Percentiles rank a stretch among this genome's conserved stretches.
These are phyloP conservation scores for Fusarium proliferatum DNA, from an alignment of 2,329 filamentous ascomycete genomes.

Conservation along the genomic window DNA sequence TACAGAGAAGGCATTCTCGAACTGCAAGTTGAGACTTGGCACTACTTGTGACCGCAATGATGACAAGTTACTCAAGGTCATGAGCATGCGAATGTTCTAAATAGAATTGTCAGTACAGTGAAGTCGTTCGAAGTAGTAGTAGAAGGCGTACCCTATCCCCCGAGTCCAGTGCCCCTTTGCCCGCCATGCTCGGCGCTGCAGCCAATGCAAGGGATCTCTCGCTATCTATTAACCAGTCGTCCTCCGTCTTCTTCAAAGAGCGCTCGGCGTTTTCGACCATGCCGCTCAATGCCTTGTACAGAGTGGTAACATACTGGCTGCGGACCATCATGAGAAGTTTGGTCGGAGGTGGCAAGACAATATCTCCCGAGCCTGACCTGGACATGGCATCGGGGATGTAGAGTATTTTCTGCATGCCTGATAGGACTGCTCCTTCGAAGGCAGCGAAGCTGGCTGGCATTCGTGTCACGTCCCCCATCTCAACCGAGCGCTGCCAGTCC, in stretches of 20 bases:
- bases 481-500: conserved; percentile 88
- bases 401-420: conserved; percentile 92
- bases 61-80: conserved; percentile 93
- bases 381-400: conserved; percentile 89
- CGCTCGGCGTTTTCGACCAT: conserved; percentile 97
- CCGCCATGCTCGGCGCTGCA: conserved; percentile 52
- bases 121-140: neutral
- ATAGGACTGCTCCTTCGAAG: conserved; percentile 84
- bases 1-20: conserved; percentile 93
- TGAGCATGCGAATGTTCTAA: conserved; percentile 89
- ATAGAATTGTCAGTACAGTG: conserved; percentile 41
- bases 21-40: conserved; percentile 88
- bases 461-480: conserved; percentile 86
- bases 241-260: conserved; percentile 71
- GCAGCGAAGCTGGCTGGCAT: conserved; percentile 89
- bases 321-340: conserved; percentile 93
- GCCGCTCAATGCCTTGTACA: conserved; percentile 93
- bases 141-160: conserved; percentile 63
- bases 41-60: conserved; percentile 84
- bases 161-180: conserved; percentile 63
- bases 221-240: conserved; percentile 66
- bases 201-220: conserved; percentile 54
- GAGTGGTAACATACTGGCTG: conserved; percentile 89
- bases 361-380: conserved; percentile 77
- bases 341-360: conserved; percentile 84